Evolutionary conservation across 257 asterid species (phyloP).

Genomic region (Solanum stenotomum): DNA sequence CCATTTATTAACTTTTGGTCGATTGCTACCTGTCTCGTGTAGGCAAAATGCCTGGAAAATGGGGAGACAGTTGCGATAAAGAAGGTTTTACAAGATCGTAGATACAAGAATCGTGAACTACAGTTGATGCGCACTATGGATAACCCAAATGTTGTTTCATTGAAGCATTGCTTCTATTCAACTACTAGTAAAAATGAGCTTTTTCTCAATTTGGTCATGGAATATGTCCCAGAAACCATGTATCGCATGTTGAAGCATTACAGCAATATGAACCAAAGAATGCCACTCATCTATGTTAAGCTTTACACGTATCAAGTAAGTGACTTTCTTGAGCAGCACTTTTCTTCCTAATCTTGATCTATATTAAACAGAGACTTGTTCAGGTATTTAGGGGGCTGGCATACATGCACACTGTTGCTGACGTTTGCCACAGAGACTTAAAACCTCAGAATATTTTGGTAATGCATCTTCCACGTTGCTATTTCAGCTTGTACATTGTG

Average conservation of each 20-base stretch:
- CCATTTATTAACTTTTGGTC: background rate
- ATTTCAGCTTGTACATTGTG: background rate
- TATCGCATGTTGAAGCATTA: slow-evolving; percentile 66
- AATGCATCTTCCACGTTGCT: slow-evolving; percentile 1
- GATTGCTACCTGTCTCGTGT: background rate
- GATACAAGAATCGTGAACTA: slow-evolving; percentile 91
- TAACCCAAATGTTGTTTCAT: slow-evolving; percentile 84
- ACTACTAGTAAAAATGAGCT: slow-evolving; percentile 82
- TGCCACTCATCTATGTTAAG: slow-evolving; percentile 90
- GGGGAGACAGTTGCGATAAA: slow-evolving; percentile 94
- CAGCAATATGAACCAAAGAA: slow-evolving; percentile 64
- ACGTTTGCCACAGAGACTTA: slow-evolving; percentile 90
- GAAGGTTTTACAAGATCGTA: slow-evolving; percentile 88
- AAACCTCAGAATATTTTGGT: slow-evolving; percentile 95
- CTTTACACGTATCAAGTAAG: slow-evolving; percentile 87
- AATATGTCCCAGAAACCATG: slow-evolving; percentile 85
- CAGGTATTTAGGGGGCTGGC: slow-evolving; percentile 96
- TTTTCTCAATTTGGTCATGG: slow-evolving; percentile 91
- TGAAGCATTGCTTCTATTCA: slow-evolving; percentile 89
- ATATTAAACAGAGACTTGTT: background rate
- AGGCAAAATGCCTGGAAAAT: slow-evolving; percentile 97
- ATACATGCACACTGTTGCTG: slow-evolving; percentile 85
- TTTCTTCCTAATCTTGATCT: background rate
- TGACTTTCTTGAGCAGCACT: background rate
- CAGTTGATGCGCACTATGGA: slow-evolving; percentile 92